Evolutionary conservation across 202 grass and related monocot genomes (phyloP).

Genomic region (Eragrostis tef): DNA sequence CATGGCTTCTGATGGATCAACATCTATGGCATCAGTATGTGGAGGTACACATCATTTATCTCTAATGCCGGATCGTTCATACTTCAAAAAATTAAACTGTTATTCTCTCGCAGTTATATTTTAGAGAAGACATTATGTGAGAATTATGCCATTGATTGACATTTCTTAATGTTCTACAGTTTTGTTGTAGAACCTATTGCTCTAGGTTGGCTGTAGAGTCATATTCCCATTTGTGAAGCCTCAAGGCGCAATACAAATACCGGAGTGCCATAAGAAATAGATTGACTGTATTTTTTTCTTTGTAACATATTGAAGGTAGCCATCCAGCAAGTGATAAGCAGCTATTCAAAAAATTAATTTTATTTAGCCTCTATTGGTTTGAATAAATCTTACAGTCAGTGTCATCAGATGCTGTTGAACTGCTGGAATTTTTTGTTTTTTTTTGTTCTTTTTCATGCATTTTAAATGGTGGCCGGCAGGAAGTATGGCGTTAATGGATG

Average conservation of each 20-base stretch:
- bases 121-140: slow-evolving; percentile 26
- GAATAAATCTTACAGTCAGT: background rate
- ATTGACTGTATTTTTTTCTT: background rate
- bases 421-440: slow-evolving; percentile 30
- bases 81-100: slow-evolving; percentile 30
- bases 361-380: background rate
- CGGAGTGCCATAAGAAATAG: slow-evolving; percentile 36
- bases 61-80: slow-evolving; percentile 6
- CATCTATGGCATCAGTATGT: slow-evolving; percentile 99
- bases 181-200: slow-evolving; percentile 27
- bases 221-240: slow-evolving; percentile 26
- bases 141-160: slow-evolving; percentile 10
- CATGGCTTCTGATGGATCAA: slow-evolving; percentile 97
- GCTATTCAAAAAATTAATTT: slow-evolving; percentile 37
- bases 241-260: slow-evolving; percentile 12
- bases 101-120: slow-evolving; percentile 15
- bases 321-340: slow-evolving; percentile 1
- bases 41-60: slow-evolving; percentile 65
- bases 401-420: background rate
- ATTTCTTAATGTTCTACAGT: slow-evolving; percentile 7
- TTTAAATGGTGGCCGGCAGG: slow-evolving; percentile 57
- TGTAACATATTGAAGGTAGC: background rate
- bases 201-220: background rate
- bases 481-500: slow-evolving; percentile 98
- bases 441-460: slow-evolving; percentile 29